Conservation (phyloP, 1,139 yeast genomes). For the Hyphopichia fennica region DNA sequence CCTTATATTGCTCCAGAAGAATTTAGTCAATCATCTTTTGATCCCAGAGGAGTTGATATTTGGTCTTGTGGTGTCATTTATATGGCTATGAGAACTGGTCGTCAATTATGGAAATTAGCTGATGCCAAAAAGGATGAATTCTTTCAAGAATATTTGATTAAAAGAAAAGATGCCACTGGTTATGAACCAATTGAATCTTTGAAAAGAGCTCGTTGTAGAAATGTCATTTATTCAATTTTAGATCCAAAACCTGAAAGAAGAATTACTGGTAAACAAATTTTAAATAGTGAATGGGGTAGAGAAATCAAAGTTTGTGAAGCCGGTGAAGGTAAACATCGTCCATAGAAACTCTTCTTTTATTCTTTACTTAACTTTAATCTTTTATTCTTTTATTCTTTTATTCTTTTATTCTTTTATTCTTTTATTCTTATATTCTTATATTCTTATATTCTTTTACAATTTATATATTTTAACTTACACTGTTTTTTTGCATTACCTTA, state of each 20-base stretch:
- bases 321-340: conserved; percentile 37
- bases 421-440: too few species aligned
- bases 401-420: neutral
- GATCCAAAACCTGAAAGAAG: conserved; percentile 89
- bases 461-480: too few species aligned
- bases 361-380: too few species aligned
- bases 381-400: neutral
- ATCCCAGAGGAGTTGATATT: conserved; percentile 87
- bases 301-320: conserved; percentile 79
- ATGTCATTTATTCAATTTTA: conserved; percentile 86
- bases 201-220: conserved; percentile 82
- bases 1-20: conserved; percentile 98
- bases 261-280: conserved; percentile 82
- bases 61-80: conserved; percentile 98
- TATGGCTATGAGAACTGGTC: conserved; percentile 98
- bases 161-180: conserved; percentile 78
- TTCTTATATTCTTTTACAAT: neutral
- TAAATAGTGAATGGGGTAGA: conserved; percentile 95
- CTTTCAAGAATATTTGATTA: conserved; percentile 67
- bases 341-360: neutral
- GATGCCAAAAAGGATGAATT: conserved; percentile 74
- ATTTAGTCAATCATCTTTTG: conserved; percentile 71
- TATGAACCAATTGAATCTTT: conserved; percentile 87
- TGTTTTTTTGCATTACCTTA: too few species aligned
- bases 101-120: conserved; percentile 91